phyloP scores from a whole-genome alignment of 2,329 filamentous ascomycete genomes.

The Sphaerulina populicola region DNA sequence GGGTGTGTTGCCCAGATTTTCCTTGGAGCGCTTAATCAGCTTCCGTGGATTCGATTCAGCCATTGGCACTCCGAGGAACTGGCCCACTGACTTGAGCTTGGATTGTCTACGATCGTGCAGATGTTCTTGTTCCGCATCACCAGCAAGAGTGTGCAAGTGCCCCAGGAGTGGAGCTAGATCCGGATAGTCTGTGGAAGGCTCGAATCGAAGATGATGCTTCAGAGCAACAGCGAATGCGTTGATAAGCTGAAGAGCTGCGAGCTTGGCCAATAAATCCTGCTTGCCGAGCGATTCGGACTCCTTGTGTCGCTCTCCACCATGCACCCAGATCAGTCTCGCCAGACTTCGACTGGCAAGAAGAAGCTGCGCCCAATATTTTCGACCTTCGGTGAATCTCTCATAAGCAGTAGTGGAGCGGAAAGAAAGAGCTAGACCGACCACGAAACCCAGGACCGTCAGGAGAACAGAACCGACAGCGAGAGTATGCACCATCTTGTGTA shows the following conservation, averaged over 20 bases:
- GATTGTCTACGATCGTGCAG: constrained; percentile 33
- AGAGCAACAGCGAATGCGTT: constrained; percentile 68
- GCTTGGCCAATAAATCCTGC: constrained; percentile 60
- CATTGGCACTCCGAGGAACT: constrained; percentile 68
- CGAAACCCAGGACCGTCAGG: constrained; percentile 70
- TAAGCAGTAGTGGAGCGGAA: constrained; percentile 72
- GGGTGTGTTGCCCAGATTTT: constrained; percentile 72
- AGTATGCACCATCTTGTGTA: constrained; percentile 42
- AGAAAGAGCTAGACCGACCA: constrained; percentile 68
- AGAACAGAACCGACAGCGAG: constrained; percentile 56
- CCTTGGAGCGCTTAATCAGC: constrained; percentile 61
- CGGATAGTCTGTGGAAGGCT: constrained; percentile 68
- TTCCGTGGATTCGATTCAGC: constrained; percentile 72
- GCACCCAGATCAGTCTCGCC: constrained; percentile 72
- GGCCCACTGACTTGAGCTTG: constrained; percentile 41
- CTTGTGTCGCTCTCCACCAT: constrained; percentile 51
- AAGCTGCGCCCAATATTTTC: constrained; percentile 55
- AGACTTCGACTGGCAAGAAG: constrained; percentile 50
- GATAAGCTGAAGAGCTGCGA: constrained; percentile 68
- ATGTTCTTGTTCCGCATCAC: constrained; percentile 44
- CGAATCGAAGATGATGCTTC: constrained; percentile 76
- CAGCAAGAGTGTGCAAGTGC: constrained; percentile 69
- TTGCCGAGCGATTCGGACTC: constrained; percentile 45
- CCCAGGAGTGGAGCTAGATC: constrained; percentile 62
- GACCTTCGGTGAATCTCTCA: constrained; percentile 54